These are phyloP conservation scores for Elongisporangium senticosum DNA, from an alignment of 352 stramenopile species.

Conservation along the genomic window DNA sequence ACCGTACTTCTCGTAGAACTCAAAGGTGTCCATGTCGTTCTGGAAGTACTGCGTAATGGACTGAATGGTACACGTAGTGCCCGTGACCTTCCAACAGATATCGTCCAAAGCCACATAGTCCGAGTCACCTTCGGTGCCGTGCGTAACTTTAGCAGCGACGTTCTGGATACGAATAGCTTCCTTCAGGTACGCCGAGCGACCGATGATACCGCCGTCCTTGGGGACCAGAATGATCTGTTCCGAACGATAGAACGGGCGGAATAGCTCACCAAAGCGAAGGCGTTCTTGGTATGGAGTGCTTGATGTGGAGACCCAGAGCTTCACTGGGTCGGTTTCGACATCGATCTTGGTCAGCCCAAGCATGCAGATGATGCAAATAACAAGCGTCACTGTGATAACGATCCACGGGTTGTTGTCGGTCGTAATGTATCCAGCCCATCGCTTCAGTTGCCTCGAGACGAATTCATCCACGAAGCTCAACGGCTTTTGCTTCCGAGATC, in stretches of 20 bases:
- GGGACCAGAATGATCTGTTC: conserved; percentile 60
- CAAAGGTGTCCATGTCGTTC: conserved; percentile 54
- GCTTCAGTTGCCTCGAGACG: conserved; percentile 29
- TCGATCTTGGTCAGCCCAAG: conserved; percentile 36
- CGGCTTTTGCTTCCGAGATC: conserved; percentile 1
- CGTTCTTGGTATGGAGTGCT: conserved; percentile 51
- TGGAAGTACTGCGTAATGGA: conserved; percentile 65
- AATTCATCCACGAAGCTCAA: conserved; percentile 43
- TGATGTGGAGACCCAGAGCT: conserved; percentile 55
- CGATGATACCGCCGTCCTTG: conserved; percentile 55
- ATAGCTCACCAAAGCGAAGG: conserved; percentile 56
- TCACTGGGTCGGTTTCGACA: conserved; percentile 57
- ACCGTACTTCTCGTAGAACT: conserved; percentile 48
- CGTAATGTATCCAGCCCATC: conserved; percentile 36
- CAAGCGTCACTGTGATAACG: conserved; percentile 29
- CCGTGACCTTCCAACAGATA: conserved; percentile 66
- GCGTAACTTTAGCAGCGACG: conserved; percentile 29
- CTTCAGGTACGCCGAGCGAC: conserved; percentile 39
- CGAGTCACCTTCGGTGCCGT: conserved; percentile 19
- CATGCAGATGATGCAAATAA: conserved; percentile 28
- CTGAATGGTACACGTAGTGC: conserved; percentile 49
- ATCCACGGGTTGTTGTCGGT: conserved; percentile 29
- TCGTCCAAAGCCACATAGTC: conserved; percentile 31
- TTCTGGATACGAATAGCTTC: conserved; percentile 48
- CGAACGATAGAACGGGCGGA: conserved; percentile 71